Base-by-base conservation (phyloP, 139 green algal genomes). In the Axilococcus clingmanii region DNA sequence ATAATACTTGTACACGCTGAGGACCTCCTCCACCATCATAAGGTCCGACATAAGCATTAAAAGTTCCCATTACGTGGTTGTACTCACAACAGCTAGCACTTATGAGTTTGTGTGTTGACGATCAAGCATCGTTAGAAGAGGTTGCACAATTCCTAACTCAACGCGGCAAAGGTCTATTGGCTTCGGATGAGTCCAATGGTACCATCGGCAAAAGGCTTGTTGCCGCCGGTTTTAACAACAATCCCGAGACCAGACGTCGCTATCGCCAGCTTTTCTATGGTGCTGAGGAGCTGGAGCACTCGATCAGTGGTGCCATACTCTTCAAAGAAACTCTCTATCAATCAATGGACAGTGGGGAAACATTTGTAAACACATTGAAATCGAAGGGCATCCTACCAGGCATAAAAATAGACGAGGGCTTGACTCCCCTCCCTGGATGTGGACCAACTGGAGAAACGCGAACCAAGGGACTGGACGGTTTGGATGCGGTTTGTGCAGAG, bases 241-340 rank as follows among this genome's bases (percentile, higher is more conserved):
- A 46, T 5, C 65, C 75, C 61, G 71, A 85, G 2, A 73, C 55
- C 22, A 59, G 83, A 7, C 61, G 77, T 2, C 45, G 50, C 3
- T 94, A 93, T 53, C 52, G 84, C 0, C 70, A 89, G 55, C 51
- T 86, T 6, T 82, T 81, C 38, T 84, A 87, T 54, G 82, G 74
- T 1, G 65, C 70, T 4, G 16, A 9, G 19, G 69, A 74, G 41
- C 64, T 91, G 9, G 78, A 76, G 5, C 14, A 80, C 19, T 78
- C 79, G 43, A 74, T 88, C 20, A 74, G 56, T 25, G 86, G 85
- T 19, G 81, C 72, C 2, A 94, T 94, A 61, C 48, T 97, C 58
- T 97, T 88, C 76, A 84, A 94, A 63, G 91, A 98, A 65, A 89
- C 89, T 8, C 67, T 98, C 19, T 68, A 55, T 14, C 84, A 96